These are phyloP conservation scores for Capillidium heterosporum DNA, from an alignment of 371 early-diverging fungal species.

Conservation along the genomic window DNA sequence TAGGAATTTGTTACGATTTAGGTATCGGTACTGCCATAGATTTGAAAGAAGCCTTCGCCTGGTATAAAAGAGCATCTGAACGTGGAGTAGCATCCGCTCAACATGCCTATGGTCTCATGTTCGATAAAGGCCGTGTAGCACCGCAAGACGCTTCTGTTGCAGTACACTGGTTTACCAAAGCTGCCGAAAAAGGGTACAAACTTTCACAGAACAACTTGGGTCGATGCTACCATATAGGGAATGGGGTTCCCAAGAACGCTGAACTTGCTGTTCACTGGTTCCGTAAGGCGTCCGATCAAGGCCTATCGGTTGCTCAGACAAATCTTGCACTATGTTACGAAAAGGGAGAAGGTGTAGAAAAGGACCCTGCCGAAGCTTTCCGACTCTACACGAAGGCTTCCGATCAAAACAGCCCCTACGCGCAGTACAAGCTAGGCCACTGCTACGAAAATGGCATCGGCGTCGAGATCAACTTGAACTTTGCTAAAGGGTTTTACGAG, in stretches of 20 bases:
- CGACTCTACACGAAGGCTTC: conserved; percentile 47
- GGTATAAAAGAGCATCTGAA: conserved; percentile 44
- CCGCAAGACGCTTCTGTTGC: conserved; percentile 26
- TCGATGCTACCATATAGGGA: conserved; percentile 66
- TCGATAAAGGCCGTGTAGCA: conserved; percentile 49
- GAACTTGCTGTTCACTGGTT: conserved; percentile 60
- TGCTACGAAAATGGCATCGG: conserved; percentile 77
- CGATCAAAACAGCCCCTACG: conserved; percentile 31
- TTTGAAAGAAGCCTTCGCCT: conserved; percentile 29
- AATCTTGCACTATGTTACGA: conserved; percentile 77
- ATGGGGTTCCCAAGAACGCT: conserved; percentile 45
- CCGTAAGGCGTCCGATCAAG: conserved; percentile 49
- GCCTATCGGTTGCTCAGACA: conserved; percentile 67
- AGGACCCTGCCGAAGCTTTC: conserved; percentile 18
- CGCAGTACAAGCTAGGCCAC: conserved; percentile 60
- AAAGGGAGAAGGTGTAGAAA: conserved; percentile 46
- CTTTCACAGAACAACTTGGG: conserved; percentile 27
- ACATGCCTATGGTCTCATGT: conserved; percentile 49
- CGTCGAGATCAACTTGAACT: conserved; percentile 29
- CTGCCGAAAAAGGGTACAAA: conserved; percentile 42
- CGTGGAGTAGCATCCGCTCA: conserved; percentile 53
- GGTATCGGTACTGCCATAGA: conserved; percentile 47
- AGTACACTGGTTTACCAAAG: conserved; percentile 43
- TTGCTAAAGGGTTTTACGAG: conserved; percentile 54
- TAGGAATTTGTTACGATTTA: conserved; percentile 57